A percentile compares a stretch with the other conserved stretches of the same genome.
These are phyloP conservation scores for Fusarium devonianum DNA, from an alignment of 2,329 filamentous ascomycete species.

Conservation along the genomic window DNA sequence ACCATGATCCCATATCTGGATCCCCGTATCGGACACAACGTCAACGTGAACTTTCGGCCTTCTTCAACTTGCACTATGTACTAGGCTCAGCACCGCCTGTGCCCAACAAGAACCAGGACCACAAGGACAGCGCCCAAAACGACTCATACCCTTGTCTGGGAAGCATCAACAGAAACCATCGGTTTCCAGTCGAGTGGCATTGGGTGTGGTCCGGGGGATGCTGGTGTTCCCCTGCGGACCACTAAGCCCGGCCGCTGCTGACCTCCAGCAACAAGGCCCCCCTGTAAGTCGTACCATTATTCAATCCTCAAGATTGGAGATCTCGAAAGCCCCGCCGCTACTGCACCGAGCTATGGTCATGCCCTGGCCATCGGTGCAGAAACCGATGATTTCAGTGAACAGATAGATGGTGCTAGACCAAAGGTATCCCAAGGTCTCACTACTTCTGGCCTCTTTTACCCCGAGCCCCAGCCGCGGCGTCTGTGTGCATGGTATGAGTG, in stretches of 20 bases:
- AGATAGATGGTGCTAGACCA: conserved; percentile 25
- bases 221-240: conserved; percentile 29
- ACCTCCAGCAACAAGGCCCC: conserved; percentile 32
- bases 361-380: conserved; percentile 37
- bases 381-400: conserved; percentile 23
- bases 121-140: conserved; percentile 11
- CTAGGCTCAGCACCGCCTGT: not conserved
- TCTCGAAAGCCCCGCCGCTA: conserved; percentile 41
- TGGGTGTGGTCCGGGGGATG: conserved; percentile 30
- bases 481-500: not conserved
- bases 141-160: conserved; percentile 11
- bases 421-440: conserved; percentile 27
- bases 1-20: conserved; percentile 2
- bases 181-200: conserved; percentile 33
- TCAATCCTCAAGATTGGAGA: conserved; percentile 41
- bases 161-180: conserved; percentile 18
- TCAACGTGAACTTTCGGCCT: conserved; percentile 10
- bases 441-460: conserved; percentile 15
- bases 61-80: conserved; percentile 6
- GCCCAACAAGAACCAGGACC: conserved; percentile 7
- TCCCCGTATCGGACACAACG: not conserved
- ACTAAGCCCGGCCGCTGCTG: conserved; percentile 35
- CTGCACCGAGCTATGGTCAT: conserved; percentile 38
- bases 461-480: conserved; percentile 2
- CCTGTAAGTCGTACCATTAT: conserved; percentile 42